Conservation (phyloP, 208 protist genomes). For the Leishmania braziliensis region DNA sequence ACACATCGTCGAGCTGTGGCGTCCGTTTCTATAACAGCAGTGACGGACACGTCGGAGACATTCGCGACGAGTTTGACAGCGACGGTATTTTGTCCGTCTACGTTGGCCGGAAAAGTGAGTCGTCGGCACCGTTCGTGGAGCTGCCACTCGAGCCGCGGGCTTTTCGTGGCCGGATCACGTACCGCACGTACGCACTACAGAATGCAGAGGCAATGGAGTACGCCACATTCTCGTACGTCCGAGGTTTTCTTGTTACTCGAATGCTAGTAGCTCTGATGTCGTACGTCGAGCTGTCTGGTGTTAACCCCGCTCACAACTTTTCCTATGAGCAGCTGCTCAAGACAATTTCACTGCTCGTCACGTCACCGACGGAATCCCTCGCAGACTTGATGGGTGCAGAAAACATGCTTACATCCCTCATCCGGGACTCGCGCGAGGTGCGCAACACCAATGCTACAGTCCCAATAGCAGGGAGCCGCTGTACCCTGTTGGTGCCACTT, state of each 20-base stretch:
- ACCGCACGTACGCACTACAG: conserved; percentile 58
- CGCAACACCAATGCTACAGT: conserved; percentile 34
- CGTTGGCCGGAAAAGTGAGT: conserved; percentile 89
- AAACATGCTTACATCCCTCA: conserved; percentile 40
- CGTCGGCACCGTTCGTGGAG: conserved; percentile 72
- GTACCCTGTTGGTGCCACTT: conserved; percentile 19
- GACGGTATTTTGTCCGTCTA: conserved; percentile 83
- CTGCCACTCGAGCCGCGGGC: conserved; percentile 73
- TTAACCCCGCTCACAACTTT: conserved; percentile 22
- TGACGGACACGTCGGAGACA: conserved; percentile 74
- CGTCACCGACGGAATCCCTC: conserved; percentile 48
- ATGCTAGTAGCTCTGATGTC: conserved; percentile 87
- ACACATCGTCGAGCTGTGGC: conserved; percentile 85
- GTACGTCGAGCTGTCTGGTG: conserved; percentile 49
- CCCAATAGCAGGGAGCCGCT: conserved; percentile 29
- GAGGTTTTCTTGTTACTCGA: conserved; percentile 79
- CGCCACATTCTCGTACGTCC: conserved; percentile 72
- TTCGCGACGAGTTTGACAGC: conserved; percentile 84
- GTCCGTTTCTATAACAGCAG: conserved; percentile 90
- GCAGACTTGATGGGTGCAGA: conserved; percentile 46
- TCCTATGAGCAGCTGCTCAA: conserved; percentile 51
- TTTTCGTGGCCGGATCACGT: conserved; percentile 82
- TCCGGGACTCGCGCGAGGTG: conserved; percentile 42
- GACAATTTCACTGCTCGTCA: conserved; percentile 42
- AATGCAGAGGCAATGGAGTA: conserved; percentile 36